Base-by-base conservation (phyloP, 2,329 filamentous ascomycete species). In the Tolypocladium capitatum region DNA sequence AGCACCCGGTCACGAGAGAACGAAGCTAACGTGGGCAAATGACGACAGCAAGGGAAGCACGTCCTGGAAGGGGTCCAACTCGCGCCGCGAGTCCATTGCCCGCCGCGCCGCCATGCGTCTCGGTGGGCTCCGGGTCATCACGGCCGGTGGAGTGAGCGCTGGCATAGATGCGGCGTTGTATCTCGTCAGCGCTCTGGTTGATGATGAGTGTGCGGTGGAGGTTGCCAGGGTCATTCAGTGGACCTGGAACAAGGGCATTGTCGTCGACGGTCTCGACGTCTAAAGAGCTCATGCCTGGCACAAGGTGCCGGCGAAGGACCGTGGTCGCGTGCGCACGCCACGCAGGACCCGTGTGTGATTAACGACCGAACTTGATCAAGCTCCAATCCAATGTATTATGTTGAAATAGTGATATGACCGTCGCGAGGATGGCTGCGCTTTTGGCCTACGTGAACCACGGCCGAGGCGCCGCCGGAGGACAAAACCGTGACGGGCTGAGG, bases 161-260 rank as follows among this genome's bases (percentile, higher is more conserved):
- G 87, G 88, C 62, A 72, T 94, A 48, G 88, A 94, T 72, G 88
- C 88, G 48, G 75, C 83, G 56, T 70, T 94, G 69, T 92, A 94
- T 71, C 74, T 94, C 62, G 82, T 94, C 65, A 85, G 83, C 66
- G 86, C 87, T 56, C 69, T 94, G 64, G 86, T 91, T 45, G 84
- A 81, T 51, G 80, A 87, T 60, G 84, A 86, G 47, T 75, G 81
- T 51, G 86, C 87, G 53, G 76, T 80, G 49, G 84, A 91, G 68
- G 81, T 86, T 55, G 83, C 84, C 60, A 77, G 82, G 53, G 58
- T 77, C 55, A 80, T 92, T 74, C 84, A 91, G 70, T 86, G 90
- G 73, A 80, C 76, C 60, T 94, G 88, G 88, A 78, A 78, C 65
- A 91, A 90, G 80, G 86, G 86, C 56, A 73, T 86, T 63, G 86